These are phyloP conservation scores for Leccinum griseonigrum DNA, from an alignment of 1,284 basidiomycete genomes.

Conservation along the genomic window DNA sequence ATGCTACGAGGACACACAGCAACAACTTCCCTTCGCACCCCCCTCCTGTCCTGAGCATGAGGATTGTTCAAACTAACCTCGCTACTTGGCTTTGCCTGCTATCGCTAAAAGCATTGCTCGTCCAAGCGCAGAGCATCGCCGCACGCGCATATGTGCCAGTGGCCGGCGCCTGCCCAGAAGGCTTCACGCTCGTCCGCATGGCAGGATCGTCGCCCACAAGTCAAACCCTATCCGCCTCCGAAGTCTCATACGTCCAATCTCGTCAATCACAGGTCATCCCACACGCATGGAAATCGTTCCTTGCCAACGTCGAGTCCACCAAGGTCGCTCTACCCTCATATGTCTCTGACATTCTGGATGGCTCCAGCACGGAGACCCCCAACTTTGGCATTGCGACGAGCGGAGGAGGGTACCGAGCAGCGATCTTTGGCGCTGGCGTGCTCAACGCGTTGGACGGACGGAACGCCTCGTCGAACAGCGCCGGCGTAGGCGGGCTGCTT, in stretches of 20 bases:
- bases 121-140: slow-evolving; percentile 23
- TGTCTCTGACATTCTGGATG: slow-evolving; percentile 34
- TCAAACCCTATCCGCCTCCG: slow-evolving; percentile 32
- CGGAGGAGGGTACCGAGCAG: slow-evolving; percentile 48
- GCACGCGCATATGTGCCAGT: slow-evolving; percentile 28
- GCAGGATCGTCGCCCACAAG: slow-evolving; percentile 22
- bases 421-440: slow-evolving; percentile 49
- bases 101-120: slow-evolving; percentile 5
- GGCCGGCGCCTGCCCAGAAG: slow-evolving; percentile 27
- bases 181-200: slow-evolving; percentile 35
- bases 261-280: slow-evolving; percentile 32
- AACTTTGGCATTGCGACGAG: slow-evolving; percentile 44
- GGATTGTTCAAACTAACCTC: background rate
- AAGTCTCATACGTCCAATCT: slow-evolving; percentile 31
- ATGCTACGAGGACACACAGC: background rate
- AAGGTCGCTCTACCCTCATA: slow-evolving; percentile 33
- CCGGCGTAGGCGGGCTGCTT: slow-evolving; percentile 50
- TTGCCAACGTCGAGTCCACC: slow-evolving; percentile 34
- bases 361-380: slow-evolving; percentile 27
- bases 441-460: slow-evolving; percentile 49
- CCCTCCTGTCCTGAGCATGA: background rate
- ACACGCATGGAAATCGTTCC: slow-evolving; percentile 33
- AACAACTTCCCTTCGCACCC: background rate
- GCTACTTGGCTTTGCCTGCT: slow-evolving; percentile 16
- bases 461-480: slow-evolving; percentile 39